phyloP scores from a whole-genome alignment of 441 rosid species.

The Populus hybrid region DNA sequence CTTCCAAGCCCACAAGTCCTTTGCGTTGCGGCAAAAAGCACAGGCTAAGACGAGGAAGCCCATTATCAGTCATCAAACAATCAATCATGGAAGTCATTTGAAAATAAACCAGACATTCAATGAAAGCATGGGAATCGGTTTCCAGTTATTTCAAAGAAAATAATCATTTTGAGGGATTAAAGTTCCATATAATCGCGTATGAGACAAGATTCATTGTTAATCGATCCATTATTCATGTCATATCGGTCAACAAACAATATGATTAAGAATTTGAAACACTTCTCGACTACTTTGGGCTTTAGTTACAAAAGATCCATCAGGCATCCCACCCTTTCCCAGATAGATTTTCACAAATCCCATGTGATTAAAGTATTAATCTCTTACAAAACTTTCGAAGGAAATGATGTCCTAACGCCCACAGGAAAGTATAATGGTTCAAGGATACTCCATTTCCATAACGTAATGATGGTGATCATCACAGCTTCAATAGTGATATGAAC shows the following conservation, averaged over 20 bases:
- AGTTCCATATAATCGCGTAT: neutral
- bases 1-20: too few species aligned
- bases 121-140: neutral
- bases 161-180: neutral
- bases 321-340: neutral
- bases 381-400: neutral
- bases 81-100: too few species aligned
- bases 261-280: slow-evolving; percentile 17
- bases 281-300: slow-evolving; percentile 4
- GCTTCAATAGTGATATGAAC: neutral
- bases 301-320: neutral
- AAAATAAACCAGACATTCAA: neutral
- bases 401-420: neutral
- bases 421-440: slow-evolving; percentile 5
- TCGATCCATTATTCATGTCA: too few species aligned
- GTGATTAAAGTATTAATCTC: neutral
- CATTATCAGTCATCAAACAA: too few species aligned
- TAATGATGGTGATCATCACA: slow-evolving; percentile 16
- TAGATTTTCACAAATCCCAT: slow-evolving; percentile 3
- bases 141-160: neutral
- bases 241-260: neutral
- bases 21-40: too few species aligned
- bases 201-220: neutral
- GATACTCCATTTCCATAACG: slow-evolving; percentile 1
- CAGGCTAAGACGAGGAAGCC: too few species aligned